Evolutionary conservation across 805 yeast species (phyloP).

Genomic region (Candida stauntonica): DNA sequence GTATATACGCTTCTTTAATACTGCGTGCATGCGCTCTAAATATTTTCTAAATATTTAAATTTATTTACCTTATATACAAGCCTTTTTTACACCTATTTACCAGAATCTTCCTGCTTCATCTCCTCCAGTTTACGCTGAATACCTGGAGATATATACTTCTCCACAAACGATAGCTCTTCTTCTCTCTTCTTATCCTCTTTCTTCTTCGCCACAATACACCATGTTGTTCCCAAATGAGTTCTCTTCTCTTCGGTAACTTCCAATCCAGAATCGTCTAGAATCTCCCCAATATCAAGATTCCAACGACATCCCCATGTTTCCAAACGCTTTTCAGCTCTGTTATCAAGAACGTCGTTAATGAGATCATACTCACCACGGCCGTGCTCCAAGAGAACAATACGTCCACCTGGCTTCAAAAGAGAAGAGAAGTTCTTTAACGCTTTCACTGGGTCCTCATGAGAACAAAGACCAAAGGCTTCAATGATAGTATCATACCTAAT

Average conservation of each 20-base stretch:
- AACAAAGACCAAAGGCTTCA: slow-evolving; percentile 94
- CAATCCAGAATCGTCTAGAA: slow-evolving; percentile 78
- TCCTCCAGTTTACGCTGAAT: slow-evolving; percentile 27
- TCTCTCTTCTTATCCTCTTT: slow-evolving; percentile 57
- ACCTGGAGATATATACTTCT: slow-evolving; percentile 43
- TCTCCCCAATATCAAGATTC: slow-evolving; percentile 90
- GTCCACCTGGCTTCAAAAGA: slow-evolving; percentile 83
- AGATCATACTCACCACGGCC: slow-evolving; percentile 82
- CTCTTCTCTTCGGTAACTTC: slow-evolving; percentile 77
- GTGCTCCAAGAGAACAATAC: slow-evolving; percentile 84
- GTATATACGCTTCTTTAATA: no score
- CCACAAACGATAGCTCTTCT: slow-evolving; percentile 45
- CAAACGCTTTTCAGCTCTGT: slow-evolving; percentile 76
- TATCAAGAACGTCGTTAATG: slow-evolving; percentile 76
- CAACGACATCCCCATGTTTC: slow-evolving; percentile 96
- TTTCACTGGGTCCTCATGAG: slow-evolving; percentile 87
- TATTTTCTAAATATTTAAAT: no score
- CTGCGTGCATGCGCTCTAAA: no score
- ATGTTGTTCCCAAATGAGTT: slow-evolving; percentile 89
- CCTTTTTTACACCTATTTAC: no score
- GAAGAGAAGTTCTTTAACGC: slow-evolving; percentile 71
- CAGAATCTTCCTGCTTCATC: slow-evolving; percentile 12
- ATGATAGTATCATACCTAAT: slow-evolving; percentile 85
- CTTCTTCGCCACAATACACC: slow-evolving; percentile 73
- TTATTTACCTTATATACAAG: no score